phyloP scores from a whole-genome alignment of 306 rosid species.

The Cicer bijugum region DNA sequence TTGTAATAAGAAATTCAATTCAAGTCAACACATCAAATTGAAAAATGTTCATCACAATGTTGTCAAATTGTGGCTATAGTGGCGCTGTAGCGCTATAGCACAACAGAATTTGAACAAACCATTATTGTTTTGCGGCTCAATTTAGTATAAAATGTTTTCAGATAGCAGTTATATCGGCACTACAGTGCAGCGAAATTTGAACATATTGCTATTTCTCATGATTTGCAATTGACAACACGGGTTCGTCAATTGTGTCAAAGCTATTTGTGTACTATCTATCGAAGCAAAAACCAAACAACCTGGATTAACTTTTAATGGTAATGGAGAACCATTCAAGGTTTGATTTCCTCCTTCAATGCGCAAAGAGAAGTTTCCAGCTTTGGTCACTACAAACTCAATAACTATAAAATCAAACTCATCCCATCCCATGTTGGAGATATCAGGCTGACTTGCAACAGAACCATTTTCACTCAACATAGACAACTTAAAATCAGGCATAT shows the following conservation, averaged over 20 bases:
- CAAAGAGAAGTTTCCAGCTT: slow-evolving; percentile 69
- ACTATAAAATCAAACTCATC: slow-evolving; percentile 65
- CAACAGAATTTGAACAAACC: no score
- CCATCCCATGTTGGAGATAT: slow-evolving; percentile 68
- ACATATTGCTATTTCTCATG: no score
- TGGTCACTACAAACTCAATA: slow-evolving; percentile 59
- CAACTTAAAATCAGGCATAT: slow-evolving; percentile 57
- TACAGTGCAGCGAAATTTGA: no score
- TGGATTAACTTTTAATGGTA: slow-evolving; percentile 76
- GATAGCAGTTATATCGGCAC: no score
- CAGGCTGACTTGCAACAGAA: slow-evolving; percentile 53
- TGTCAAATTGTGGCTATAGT: no score
- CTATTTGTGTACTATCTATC: slow-evolving; percentile 7
- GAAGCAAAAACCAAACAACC: slow-evolving; percentile 52
- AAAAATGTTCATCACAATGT: neutral
- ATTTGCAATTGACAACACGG: no score
- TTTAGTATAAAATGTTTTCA: no score
- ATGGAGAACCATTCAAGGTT: slow-evolving; percentile 70
- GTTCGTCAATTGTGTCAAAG: neutral
- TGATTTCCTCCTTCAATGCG: slow-evolving; percentile 66
- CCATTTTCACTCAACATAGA: slow-evolving; percentile 57
- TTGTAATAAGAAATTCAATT: neutral
- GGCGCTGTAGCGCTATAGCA: no score
- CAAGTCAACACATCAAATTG: neutral
- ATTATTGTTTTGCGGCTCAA: no score